These are phyloP conservation scores for Kernera saxatilis DNA, from an alignment of 345 rosid genomes.

Conservation along the genomic window DNA sequence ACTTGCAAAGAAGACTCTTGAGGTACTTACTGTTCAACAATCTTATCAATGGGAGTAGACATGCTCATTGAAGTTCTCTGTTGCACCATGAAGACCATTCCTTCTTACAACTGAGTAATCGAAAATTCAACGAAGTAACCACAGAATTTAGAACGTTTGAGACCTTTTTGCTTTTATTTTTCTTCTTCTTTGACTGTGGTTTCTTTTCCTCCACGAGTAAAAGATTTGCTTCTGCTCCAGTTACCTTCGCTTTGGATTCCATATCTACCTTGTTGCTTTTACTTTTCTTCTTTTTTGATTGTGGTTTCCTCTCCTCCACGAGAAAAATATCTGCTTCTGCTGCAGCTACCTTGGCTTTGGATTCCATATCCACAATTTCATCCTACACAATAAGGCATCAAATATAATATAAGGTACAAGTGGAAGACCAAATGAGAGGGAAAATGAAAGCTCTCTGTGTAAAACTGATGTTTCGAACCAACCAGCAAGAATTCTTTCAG, in stretches of 20 bases:
- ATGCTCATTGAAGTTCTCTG: conserved; percentile 17
- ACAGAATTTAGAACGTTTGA: background rate
- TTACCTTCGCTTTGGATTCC: background rate
- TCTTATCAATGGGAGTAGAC: background rate
- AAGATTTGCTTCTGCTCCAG: background rate
- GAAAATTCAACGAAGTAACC: background rate
- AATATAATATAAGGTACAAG: no score
- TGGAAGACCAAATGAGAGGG: no score
- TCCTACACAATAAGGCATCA: no score
- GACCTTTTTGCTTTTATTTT: conserved; percentile 1
- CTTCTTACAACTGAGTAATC: background rate
- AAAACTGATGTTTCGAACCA: background rate
- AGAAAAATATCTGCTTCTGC: background rate
- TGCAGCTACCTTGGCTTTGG: background rate
- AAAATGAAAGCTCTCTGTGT: no score
- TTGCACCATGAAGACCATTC: conserved; percentile 7
- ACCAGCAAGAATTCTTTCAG: background rate
- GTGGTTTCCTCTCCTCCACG: background rate
- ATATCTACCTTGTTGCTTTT: background rate
- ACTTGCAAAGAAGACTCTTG: background rate
- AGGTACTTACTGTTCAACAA: conserved; percentile 14
- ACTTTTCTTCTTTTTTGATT: conserved; percentile 5
- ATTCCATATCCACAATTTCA: no score
- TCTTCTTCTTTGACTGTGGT: background rate
- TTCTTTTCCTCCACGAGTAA: background rate